Conservation (phyloP, 495 filamentous ascomycete species). For the Tirmania nivea region DNA sequence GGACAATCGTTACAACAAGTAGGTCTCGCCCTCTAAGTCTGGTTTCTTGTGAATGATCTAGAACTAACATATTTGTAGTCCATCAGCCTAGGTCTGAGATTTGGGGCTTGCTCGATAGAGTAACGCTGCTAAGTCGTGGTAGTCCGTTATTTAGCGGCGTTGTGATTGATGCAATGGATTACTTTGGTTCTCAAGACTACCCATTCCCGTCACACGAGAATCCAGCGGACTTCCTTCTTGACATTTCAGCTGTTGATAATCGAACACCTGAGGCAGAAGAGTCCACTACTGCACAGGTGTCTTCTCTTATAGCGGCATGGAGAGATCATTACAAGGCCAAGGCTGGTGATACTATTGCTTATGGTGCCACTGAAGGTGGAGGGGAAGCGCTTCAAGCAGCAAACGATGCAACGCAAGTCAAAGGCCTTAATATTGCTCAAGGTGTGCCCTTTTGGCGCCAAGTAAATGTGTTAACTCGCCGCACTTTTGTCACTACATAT, state of each 20-base stretch:
- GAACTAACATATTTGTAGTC: conserved; percentile 15
- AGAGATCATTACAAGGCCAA: conserved; percentile 1
- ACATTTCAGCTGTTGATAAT: conserved; percentile 48
- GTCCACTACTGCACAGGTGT: conserved; percentile 32
- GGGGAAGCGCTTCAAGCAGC: neutral
- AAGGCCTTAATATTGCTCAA: no score
- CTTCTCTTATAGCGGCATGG: conserved; percentile 35
- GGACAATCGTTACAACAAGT: conserved; percentile 45
- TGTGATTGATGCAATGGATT: conserved; percentile 28
- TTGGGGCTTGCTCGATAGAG: conserved; percentile 48
- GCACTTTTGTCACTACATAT: conserved; percentile 42
- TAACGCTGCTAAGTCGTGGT: conserved; percentile 41
- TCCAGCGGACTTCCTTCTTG: conserved; percentile 51
- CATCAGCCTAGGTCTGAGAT: conserved; percentile 58
- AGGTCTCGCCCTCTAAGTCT: neutral
- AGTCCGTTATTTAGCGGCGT: conserved; percentile 42
- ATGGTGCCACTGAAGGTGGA: neutral
- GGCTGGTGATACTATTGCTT: neutral
- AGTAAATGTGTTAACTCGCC: conserved; percentile 37
- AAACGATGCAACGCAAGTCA: neutral
- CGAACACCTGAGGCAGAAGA: conserved; percentile 38
- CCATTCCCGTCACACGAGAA: conserved; percentile 45
- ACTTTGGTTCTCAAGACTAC: conserved; percentile 36
- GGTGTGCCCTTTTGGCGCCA: conserved; percentile 31
- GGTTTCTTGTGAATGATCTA: neutral